Evolutionary conservation across 164 flowering plant genomes (phyloP), one percentile per base, ranked within the genome.

Genomic region (Platanus orientalis): DNA sequence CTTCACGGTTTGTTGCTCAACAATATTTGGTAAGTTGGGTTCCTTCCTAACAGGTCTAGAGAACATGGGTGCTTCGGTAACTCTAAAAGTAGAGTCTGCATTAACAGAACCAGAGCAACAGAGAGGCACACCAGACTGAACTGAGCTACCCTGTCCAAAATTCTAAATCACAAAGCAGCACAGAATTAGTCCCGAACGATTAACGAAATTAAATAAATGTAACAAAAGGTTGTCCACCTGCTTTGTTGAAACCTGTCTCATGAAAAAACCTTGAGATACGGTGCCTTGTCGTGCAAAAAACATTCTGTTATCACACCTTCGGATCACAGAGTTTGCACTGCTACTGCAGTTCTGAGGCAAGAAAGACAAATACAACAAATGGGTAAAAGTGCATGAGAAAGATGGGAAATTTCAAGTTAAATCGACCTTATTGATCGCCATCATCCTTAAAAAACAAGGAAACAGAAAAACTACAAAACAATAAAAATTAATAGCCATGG

Each of bases 221-320:
- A 27, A 30, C 42, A n/a, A 50, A 55, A 29, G 42, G n/a, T 23
- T 21, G 17, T 29, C 21, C 17, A 84, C 90, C 89, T 80, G 76
- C 70, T 79, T 69, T 16, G 36, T 57, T 30, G 88, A 71, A 62
- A 65, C 77, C 64, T 74, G 89, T 70, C 86, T 83, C 96, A 85
- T 89, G 79, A 80, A 85, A 70, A 42, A 66, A 61, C 65, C 84
- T 71, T 83, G 91, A 62, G 81, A 68, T 44, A 28, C 60, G 12
- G 88, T 76, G 9, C 80, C 83, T 75, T 91, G 97, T 5, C 97
- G 79, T 30, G 92, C 87, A 72, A 85, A 91, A 53, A 61, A 34
- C 75, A 71, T 57, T 65, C 78, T 79, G 71, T 75, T 88, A 65
- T 90, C 97, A 45, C 73, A 55, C 69, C 97, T 82, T 62, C 65